Base-by-base conservation (phyloP, 1,284 basidiomycete genomes). In the Ceratobasidium sp. region DNA sequence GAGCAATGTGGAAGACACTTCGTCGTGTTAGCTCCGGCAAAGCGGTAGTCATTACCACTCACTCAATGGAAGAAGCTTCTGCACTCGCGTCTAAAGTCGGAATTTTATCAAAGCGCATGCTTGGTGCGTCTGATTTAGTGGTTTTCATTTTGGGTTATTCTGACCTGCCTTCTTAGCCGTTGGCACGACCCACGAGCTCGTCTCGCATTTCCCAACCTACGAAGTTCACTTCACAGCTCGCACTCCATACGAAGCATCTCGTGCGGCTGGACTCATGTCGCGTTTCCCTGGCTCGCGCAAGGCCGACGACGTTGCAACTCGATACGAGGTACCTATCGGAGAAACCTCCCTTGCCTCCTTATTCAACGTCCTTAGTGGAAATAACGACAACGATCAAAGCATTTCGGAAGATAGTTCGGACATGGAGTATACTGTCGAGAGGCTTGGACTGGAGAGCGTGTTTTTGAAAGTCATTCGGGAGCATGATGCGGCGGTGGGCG, bases 11-110 rank as follows among this genome's bases (percentile, higher is more conserved):
- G 92, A 83, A 83, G 18, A 92, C 90, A 0, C 81, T 93, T 57
- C 83, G 88, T 72, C 85, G 85, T 45, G 88, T 91, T 3, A 83
- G 88, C 0, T 82, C 85, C 41, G 87, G 89, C 60, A 89, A 91
- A 78, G 86, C 88, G 1, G 81, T 80, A 14, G 78, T 82, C 46
- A 77, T 80, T 73, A 80, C 80, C 14, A 79, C 79, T 86, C 92
- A 93, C 79, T 91, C 89, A 0, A 93, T 93, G 91, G 92, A 93
- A 79, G 92, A 93, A 79, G 92, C 91, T 0, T 90, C 91, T 6
- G 89, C 90, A 1, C 83, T 93, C 1, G 89, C 91, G 0, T 88
- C 84, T 75, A 87, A 88, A 77, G 91, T 92, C 34, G 90, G 90
- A 3, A 91, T 92, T 72, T 80, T 92, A 26, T 88, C 90, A 3